A percentile compares a stretch with the other conserved stretches of the same genome.
Conservation (phyloP, 140 eudicot genomes). For the Oenanthe javanica region DNA sequence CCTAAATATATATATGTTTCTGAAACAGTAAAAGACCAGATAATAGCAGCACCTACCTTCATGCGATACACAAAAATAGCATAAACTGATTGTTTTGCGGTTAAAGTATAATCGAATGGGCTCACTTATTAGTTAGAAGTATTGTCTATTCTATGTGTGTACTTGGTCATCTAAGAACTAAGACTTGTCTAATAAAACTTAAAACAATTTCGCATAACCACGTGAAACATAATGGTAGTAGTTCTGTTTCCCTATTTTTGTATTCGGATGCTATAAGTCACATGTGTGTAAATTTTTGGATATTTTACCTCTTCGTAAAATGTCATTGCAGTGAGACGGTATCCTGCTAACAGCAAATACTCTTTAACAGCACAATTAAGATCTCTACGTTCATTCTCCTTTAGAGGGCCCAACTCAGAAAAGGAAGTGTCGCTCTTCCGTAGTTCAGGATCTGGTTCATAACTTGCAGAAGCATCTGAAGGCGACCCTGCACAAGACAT, state of each 20-base stretch:
- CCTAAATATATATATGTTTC: background rate
- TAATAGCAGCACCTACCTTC: background rate
- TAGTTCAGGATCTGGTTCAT: conserved; percentile 39
- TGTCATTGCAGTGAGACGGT: conserved; percentile 98
- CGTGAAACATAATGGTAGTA: background rate
- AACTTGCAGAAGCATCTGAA: conserved; percentile 38
- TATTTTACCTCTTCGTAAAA: conserved; percentile 83
- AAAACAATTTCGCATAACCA: background rate
- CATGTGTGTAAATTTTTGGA: background rate
- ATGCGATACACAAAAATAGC: background rate
- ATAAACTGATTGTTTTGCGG: background rate
- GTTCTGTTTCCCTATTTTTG: background rate
- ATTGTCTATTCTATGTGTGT: background rate
- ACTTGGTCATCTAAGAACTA: background rate
- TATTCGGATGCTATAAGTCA: background rate
- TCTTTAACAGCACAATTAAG: conserved; percentile 94
- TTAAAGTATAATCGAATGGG: background rate
- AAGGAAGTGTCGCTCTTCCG: conserved; percentile 42
- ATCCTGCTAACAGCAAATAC: conserved; percentile 89
- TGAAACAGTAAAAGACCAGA: background rate
- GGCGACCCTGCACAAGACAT: conserved; percentile 31
- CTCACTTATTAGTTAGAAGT: background rate
- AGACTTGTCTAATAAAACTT: background rate
- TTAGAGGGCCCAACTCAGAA: conserved; percentile 84
- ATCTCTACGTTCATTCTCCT: conserved; percentile 84